Percentiles rank a stretch among this genome's conserved stretches.
Conservation (phyloP, 345 rosid species). For the Citrus trifoliata region DNA sequence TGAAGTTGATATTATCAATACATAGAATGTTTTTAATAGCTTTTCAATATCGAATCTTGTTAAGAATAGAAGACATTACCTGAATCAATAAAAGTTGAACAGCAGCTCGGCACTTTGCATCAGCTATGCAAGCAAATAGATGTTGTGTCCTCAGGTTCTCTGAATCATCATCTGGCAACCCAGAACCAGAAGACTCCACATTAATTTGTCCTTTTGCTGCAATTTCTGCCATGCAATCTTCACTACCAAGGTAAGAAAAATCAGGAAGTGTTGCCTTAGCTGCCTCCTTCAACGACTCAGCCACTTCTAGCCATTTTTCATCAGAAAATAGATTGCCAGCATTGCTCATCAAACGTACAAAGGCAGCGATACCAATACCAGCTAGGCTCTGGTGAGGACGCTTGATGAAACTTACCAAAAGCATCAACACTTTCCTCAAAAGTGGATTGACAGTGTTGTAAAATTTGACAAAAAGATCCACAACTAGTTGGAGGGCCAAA, state of each 20-base stretch:
- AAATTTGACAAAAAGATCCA: constrained; percentile 96
- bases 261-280: constrained; percentile 85
- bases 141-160: constrained; percentile 46
- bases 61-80: constrained; percentile 38
- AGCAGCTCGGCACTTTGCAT: constrained; percentile 96
- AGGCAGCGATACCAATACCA: constrained; percentile 96
- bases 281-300: constrained; percentile 78
- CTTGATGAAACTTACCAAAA: constrained; percentile 84
- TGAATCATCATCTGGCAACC: constrained; percentile 35
- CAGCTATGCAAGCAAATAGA: constrained; percentile 61
- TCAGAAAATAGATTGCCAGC: constrained; percentile 85
- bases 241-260: constrained; percentile 58
- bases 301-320: constrained; percentile 95
- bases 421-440: constrained; percentile 68
- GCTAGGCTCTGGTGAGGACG: constrained; percentile 99
- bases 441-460: constrained; percentile 93
- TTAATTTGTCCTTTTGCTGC: constrained; percentile 31
- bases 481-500: constrained; percentile 94
- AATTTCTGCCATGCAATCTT: constrained; percentile 37
- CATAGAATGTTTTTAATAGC: not conserved
- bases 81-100: constrained; percentile 95
- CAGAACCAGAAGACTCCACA: constrained; percentile 47
- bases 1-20: not conserved
- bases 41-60: not conserved
- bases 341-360: constrained; percentile 96